Base-by-base conservation (phyloP, 2,329 filamentous ascomycete species). In the Cytospora mali region DNA sequence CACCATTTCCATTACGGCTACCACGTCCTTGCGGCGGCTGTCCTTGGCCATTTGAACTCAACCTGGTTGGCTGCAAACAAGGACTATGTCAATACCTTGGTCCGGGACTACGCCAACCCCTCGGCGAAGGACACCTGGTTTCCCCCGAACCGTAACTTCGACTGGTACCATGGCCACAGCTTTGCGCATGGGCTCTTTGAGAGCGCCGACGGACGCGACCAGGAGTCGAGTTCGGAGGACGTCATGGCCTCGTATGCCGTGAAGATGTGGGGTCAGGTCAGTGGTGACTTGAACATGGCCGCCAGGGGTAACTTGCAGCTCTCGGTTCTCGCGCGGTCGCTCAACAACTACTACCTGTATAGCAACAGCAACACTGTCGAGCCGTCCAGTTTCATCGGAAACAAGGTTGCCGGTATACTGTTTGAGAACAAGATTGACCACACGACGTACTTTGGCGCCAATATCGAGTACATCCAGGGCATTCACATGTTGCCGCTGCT, bases 361-460 rank as follows among this genome's bases (percentile, higher is more conserved):
- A 81, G 83, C 6, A 80, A 76, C 46, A 79, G 84, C 75, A 97
- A 97, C 74, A 80, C 76, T 57, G 76, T 82, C 21, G 86, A 97
- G 69, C 94, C 94, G 0, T 69, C 81, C 1, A 79, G 88, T n/a
- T 97, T 96, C 72, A 87, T 91, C 66, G 84, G 80, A 49, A 98
- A 98, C 80, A 93, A 90, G 75, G 86, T 83, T 42, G 81, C 82
- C 2, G 85, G 86, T 6, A 88, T 88, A 67, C 73, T 96, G 10
- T 98, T 97, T 71, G 94, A 98, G 77, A 97, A 97, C 80, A 98
- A 98, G 77, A 84, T 93, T 59, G 92, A 98, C 74, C 92, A 97
- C 75, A 89, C 90, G 4, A 97, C 94, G 1, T 97, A 92, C 77
- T 97, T 97, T 71, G 91, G 92, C 52, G 74, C 79, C 56, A 85